A percentile compares a stretch with the other conserved stretches of the same genome.
Evolutionary conservation across 2,329 filamentous ascomycete species (phyloP).

Genomic region (Podosphaera leucotricha): DNA sequence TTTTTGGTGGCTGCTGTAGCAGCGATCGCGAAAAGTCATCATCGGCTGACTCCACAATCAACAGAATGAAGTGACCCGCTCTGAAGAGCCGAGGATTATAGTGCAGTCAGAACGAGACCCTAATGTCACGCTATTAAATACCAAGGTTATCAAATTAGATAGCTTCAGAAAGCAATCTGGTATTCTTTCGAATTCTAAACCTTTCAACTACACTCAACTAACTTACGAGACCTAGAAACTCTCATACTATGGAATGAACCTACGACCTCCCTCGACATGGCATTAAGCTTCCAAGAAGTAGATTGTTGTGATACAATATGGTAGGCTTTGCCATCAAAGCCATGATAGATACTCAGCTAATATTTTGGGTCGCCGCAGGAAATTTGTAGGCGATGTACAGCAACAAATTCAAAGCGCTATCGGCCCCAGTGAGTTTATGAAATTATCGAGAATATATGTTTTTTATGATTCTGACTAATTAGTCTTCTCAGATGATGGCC

Average conservation of each 20-base stretch:
- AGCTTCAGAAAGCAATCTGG: constrained; percentile 86
- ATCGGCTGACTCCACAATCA: constrained; percentile 13
- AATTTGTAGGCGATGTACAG: constrained; percentile 74
- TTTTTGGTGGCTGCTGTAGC: constrained; percentile 3
- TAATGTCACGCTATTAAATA: constrained; percentile 62
- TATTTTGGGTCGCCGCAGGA: constrained; percentile 28
- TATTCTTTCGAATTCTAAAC: background rate
- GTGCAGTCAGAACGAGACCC: constrained; percentile 90
- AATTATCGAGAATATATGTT: background rate
- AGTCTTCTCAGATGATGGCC: constrained; percentile 42
- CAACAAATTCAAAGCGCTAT: constrained; percentile 42
- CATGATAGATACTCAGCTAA: background rate
- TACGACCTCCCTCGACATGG: constrained; percentile 73
- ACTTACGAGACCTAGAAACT: constrained; percentile 38
- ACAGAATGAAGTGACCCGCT: constrained; percentile 30
- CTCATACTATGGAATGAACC: constrained; percentile 95
- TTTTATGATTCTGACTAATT: constrained; percentile 1
- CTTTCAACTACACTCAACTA: background rate
- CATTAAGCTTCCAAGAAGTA: constrained; percentile 89
- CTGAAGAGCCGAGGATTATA: constrained; percentile 68
- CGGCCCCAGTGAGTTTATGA: constrained; percentile 29
- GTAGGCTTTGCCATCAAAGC: constrained; percentile 24
- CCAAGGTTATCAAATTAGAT: constrained; percentile 78
- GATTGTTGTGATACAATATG: constrained; percentile 86
- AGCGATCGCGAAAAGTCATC: background rate